phyloP scores from a whole-genome alignment of 2,329 filamentous ascomycete species.

The Drechslerella coelobrocha region DNA sequence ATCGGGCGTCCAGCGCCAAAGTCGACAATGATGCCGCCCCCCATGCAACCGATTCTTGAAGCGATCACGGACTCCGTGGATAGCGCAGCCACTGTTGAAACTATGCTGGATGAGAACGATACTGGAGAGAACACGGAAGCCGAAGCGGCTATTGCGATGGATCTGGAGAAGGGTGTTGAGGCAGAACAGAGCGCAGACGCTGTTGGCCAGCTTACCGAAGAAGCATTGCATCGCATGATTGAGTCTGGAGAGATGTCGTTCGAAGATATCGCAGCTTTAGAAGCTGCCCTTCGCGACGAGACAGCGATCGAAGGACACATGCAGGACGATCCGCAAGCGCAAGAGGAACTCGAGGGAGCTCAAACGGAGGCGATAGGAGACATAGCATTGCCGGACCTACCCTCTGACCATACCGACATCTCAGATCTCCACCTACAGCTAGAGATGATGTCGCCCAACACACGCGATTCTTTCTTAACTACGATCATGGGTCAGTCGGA shows the following conservation, averaged over 20 bases:
- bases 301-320: conserved; percentile 7
- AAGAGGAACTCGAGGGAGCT: not conserved
- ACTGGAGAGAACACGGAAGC: conserved; percentile 16
- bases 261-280: conserved; percentile 38
- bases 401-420: conserved; percentile 41
- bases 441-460: conserved; percentile 31
- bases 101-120: not conserved
- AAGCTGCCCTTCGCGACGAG: conserved; percentile 26
- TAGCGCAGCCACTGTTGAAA: not conserved
- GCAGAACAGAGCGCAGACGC: conserved; percentile 1
- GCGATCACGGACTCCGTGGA: not conserved
- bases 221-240: conserved; percentile 21
- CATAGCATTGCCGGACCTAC: conserved; percentile 24
- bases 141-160: conserved; percentile 8
- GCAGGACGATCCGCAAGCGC: not conserved
- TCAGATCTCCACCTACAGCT: conserved; percentile 40
- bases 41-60: not conserved
- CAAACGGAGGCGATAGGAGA: not conserved
- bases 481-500: conserved; percentile 23
- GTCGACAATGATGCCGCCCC: not conserved
- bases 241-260: conserved; percentile 40
- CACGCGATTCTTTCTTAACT: conserved; percentile 24
- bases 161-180: conserved; percentile 16
- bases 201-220: conserved; percentile 17
- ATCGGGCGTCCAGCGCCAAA: conserved; percentile 22